phyloP scores from a whole-genome alignment of 495 filamentous ascomycete genomes.

The Aspergillus olivimuriae region DNA sequence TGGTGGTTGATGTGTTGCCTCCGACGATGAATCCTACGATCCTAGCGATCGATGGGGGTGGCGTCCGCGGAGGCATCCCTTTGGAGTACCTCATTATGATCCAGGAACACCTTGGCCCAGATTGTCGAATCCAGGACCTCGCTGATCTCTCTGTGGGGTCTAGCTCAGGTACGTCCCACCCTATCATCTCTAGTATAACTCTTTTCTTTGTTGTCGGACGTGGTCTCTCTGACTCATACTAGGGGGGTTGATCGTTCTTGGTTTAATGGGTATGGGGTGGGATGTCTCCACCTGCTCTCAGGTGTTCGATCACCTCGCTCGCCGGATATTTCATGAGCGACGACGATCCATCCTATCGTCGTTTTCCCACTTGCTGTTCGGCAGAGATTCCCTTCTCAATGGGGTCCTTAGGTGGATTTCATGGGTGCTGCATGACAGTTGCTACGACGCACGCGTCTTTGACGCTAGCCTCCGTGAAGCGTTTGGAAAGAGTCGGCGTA shows the following conservation, averaged over 20 bases:
- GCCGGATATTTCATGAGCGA: neutral
- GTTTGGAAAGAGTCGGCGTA: constrained; percentile 1
- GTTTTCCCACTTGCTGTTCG: neutral
- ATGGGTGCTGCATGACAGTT: constrained; percentile 2
- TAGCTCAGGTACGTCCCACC: constrained; percentile 4
- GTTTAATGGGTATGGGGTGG: neutral
- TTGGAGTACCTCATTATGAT: constrained; percentile 1
- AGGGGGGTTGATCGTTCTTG: constrained; percentile 3
- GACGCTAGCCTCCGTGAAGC: neutral
- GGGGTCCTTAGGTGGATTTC: constrained; percentile 1
- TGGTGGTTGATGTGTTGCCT: constrained; percentile 1
- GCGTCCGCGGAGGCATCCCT: constrained; percentile 3
- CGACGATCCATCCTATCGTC: neutral
- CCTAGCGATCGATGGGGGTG: constrained; percentile 2
- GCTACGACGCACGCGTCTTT: constrained; percentile 2
- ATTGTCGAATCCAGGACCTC: constrained; percentile 1
- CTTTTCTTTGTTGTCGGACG: neutral
- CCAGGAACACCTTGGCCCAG: constrained; percentile 1
- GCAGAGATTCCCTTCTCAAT: neutral
- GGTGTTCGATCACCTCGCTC: constrained; percentile 1
- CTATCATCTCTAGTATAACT: no score
- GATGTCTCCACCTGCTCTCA: neutral
- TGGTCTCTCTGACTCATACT: neutral
- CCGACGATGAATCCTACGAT: constrained; percentile 3
- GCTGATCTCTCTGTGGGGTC: constrained; percentile 1